phyloP scores from a whole-genome alignment of 2,329 filamentous ascomycete species.

The Saccharata proteae region DNA sequence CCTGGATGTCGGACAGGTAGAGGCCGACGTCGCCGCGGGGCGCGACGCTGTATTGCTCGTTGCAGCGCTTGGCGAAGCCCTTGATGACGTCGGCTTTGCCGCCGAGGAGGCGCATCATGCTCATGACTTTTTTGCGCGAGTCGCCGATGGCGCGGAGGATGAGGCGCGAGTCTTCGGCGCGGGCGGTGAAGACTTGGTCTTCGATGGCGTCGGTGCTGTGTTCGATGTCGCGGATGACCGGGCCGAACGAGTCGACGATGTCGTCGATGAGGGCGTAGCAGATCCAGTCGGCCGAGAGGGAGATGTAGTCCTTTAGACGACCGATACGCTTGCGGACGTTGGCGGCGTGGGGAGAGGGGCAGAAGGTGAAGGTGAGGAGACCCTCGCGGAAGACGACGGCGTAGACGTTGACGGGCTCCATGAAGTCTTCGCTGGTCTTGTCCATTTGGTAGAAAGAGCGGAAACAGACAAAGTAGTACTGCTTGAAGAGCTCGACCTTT shows the following conservation, averaged over 20 bases:
- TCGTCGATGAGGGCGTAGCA: constrained; percentile 99
- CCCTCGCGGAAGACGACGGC: constrained; percentile 95
- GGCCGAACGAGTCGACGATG: constrained; percentile 92
- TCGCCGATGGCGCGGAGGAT: constrained; percentile 83
- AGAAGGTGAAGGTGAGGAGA: constrained; percentile 88
- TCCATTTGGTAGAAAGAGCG: constrained; percentile 81
- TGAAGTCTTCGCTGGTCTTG: constrained; percentile 65
- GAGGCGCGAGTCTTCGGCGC: constrained; percentile 74
- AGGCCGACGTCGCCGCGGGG: constrained; percentile 93
- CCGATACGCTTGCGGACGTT: constrained; percentile 88
- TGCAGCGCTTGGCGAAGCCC: constrained; percentile 96
- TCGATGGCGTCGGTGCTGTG: constrained; percentile 84
- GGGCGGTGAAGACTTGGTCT: constrained; percentile 86
- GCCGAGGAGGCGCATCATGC: constrained; percentile 79
- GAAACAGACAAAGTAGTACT: constrained; percentile 98
- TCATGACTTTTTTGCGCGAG: constrained; percentile 89
- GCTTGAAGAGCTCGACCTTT: constrained; percentile 95
- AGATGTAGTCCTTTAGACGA: constrained; percentile 86
- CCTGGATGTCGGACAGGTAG: constrained; percentile 94
- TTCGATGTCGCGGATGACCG: constrained; percentile 78
- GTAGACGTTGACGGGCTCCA: constrained; percentile 93
- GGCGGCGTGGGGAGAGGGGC: constrained; percentile 71
- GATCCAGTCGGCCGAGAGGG: constrained; percentile 94
- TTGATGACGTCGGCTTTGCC: constrained; percentile 98
- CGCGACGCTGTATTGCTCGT: constrained; percentile 90